phyloP scores from a whole-genome alignment of 2,329 filamentous ascomycete species.

The Myotisia sp. region DNA sequence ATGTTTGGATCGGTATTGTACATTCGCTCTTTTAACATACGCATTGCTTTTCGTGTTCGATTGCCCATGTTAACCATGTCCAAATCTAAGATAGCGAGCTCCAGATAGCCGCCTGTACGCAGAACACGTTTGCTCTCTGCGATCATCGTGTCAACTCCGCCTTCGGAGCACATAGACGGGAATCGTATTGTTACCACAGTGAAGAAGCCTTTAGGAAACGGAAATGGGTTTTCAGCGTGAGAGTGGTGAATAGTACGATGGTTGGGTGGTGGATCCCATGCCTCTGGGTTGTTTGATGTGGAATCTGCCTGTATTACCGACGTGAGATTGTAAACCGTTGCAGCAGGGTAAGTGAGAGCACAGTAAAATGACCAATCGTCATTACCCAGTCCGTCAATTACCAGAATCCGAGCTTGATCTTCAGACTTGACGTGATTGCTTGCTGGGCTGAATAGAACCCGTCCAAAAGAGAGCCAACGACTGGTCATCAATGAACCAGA shows the following conservation, averaged over 20 bases:
- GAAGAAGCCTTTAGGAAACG: conserved; percentile 35
- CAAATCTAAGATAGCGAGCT: conserved; percentile 36
- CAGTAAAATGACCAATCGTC: conserved; percentile 41
- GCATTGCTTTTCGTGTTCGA: conserved; percentile 31
- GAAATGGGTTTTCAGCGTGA: conserved; percentile 28
- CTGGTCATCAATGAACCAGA: conserved; percentile 39
- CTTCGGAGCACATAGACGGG: conserved; percentile 32
- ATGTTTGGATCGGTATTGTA: conserved; percentile 29
- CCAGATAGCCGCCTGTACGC: conserved; percentile 35
- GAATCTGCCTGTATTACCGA: conserved; percentile 23
- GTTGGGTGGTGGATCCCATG: conserved; percentile 30
- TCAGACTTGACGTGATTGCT: conserved; percentile 31
- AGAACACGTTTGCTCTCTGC: conserved; percentile 37
- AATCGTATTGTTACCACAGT: conserved; percentile 34
- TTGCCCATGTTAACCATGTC: conserved; percentile 39
- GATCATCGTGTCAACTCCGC: conserved; percentile 30
- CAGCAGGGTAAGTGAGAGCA: conserved; percentile 34
- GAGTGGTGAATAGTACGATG: conserved; percentile 31
- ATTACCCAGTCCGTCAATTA: conserved; percentile 38
- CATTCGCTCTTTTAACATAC: conserved; percentile 33
- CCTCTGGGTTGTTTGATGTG: conserved; percentile 24
- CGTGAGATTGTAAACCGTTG: conserved; percentile 31
- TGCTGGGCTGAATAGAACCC: conserved; percentile 37
- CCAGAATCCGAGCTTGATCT: conserved; percentile 31
- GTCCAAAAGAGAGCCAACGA: conserved; percentile 37